Evolutionary conservation across 139 green algal genomes (phyloP).

Genomic region (Chlorella sorokiniana): DNA sequence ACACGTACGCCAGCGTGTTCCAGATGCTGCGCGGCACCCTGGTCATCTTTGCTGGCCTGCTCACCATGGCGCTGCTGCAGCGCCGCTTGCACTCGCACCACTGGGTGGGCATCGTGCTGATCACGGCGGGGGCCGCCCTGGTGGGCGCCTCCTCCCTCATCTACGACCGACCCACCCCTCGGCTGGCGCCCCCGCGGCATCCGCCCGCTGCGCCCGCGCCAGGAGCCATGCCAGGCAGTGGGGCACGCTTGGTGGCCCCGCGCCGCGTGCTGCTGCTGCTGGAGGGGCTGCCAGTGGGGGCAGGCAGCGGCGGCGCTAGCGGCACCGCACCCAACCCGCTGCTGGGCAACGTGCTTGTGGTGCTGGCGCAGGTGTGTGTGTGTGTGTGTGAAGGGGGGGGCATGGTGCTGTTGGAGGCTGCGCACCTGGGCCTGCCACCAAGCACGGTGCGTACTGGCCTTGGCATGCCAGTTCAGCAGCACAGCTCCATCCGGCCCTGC

Average conservation of each 20-base stretch:
- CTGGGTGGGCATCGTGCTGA: slow-evolving; percentile 86
- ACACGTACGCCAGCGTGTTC: slow-evolving; percentile 82
- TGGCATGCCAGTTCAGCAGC: not conserved
- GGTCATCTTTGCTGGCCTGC: slow-evolving; percentile 82
- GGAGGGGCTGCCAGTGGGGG: not conserved
- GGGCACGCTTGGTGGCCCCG: not conserved
- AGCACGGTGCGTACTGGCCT: not conserved
- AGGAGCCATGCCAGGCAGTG: not conserved
- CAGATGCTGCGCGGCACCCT: slow-evolving; percentile 92
- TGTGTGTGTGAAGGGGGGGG: slow-evolving; percentile 23
- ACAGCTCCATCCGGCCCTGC: not conserved
- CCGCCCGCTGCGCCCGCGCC: too few species aligned
- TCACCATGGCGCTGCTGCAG: slow-evolving; percentile 80
- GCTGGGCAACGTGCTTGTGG: slow-evolving; percentile 78
- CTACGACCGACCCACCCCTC: slow-evolving; percentile 15
- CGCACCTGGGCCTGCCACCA: not conserved
- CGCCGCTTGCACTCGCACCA: slow-evolving; percentile 77
- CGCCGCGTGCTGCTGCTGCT: slow-evolving; percentile 4
- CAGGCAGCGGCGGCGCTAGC: not conserved
- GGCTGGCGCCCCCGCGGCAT: not conserved
- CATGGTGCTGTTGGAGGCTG: not conserved
- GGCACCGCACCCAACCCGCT: slow-evolving; percentile 53
- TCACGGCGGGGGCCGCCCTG: slow-evolving; percentile 76
- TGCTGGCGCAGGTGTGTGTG: slow-evolving; percentile 63
- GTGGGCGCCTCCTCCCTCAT: slow-evolving; percentile 75